Conservation (phyloP, 1,139 yeast genomes). For the Petasospora fabianii region DNA sequence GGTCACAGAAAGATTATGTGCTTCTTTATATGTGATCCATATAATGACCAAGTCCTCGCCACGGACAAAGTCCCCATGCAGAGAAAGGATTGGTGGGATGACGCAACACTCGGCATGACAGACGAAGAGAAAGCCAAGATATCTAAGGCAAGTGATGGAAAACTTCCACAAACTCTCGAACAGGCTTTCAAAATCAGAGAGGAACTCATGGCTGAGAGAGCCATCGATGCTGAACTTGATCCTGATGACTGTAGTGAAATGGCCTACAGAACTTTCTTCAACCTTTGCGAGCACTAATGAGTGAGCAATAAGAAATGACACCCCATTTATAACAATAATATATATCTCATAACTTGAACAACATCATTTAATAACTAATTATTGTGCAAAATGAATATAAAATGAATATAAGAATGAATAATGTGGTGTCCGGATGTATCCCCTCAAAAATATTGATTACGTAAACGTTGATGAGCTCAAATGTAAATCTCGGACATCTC, state of each 20-base stretch:
- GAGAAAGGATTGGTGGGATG: constrained; percentile 5
- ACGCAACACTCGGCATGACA: not conserved
- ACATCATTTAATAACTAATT: too few relatives aligned
- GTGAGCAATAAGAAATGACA: too few relatives aligned
- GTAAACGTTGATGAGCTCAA: too few relatives aligned
- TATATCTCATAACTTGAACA: too few relatives aligned
- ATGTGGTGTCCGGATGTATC: too few relatives aligned
- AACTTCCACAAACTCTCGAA: constrained; percentile 1
- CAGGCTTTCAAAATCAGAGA: constrained; percentile 1
- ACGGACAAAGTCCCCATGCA: constrained; percentile 5
- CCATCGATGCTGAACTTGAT: not conserved
- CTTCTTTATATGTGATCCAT: constrained; percentile 12
- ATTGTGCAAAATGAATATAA: too few relatives aligned
- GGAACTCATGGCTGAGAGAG: constrained; percentile 3
- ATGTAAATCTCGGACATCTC: too few relatives aligned
- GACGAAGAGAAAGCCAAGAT: constrained; percentile 1
- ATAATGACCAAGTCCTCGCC: constrained; percentile 4
- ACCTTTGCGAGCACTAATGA: constrained; percentile 1
- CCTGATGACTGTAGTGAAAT: not conserved
- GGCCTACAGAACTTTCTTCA: not conserved
- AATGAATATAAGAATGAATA: too few relatives aligned
- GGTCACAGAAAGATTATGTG: constrained; percentile 11
- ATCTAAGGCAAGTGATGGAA: not conserved
- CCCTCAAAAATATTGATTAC: too few relatives aligned
- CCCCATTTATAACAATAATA: too few relatives aligned